phyloP scores from a whole-genome alignment of 352 stramenopile genomes.

The Pythium folliculosum region DNA sequence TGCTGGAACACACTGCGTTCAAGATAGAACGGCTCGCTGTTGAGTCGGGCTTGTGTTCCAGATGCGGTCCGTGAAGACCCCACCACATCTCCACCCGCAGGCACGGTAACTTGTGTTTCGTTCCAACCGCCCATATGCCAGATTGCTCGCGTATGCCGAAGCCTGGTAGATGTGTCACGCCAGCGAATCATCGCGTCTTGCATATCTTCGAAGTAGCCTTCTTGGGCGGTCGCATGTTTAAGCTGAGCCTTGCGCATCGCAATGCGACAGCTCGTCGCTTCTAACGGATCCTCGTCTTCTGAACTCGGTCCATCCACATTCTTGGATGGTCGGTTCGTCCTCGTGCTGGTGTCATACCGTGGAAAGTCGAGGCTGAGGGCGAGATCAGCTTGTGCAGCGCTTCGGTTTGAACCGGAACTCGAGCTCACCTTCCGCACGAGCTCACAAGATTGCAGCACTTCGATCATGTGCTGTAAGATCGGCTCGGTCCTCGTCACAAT shows the following conservation, averaged over 20 bases:
- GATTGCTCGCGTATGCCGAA: constrained; percentile 26
- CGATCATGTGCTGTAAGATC: constrained; percentile 54
- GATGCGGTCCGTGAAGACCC: constrained; percentile 9
- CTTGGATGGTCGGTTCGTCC: neutral
- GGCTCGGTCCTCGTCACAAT: constrained; percentile 65
- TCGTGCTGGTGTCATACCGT: constrained; percentile 5
- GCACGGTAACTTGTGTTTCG: neutral
- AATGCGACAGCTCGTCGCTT: neutral
- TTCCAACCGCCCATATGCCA: constrained; percentile 25
- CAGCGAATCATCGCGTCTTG: constrained; percentile 25
- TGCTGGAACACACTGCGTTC: constrained; percentile 32
- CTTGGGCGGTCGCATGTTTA: constrained; percentile 18
- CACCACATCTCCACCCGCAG: neutral
- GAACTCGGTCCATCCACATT: neutral
- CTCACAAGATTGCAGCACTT: constrained; percentile 55
- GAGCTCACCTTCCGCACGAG: constrained; percentile 42
- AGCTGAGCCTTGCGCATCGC: constrained; percentile 23
- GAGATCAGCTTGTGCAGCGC: constrained; percentile 29
- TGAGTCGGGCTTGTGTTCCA: neutral
- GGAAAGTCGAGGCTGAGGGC: constrained; percentile 29
- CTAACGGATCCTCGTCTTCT: neutral
- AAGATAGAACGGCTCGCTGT: constrained; percentile 27
- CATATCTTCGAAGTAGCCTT: constrained; percentile 22
- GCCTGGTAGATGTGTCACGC: constrained; percentile 15
- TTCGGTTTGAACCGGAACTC: constrained; percentile 1